These are phyloP conservation scores for Penicillium digitatum DNA, from an alignment of 2,329 filamentous ascomycete species.

Conservation along the genomic window DNA sequence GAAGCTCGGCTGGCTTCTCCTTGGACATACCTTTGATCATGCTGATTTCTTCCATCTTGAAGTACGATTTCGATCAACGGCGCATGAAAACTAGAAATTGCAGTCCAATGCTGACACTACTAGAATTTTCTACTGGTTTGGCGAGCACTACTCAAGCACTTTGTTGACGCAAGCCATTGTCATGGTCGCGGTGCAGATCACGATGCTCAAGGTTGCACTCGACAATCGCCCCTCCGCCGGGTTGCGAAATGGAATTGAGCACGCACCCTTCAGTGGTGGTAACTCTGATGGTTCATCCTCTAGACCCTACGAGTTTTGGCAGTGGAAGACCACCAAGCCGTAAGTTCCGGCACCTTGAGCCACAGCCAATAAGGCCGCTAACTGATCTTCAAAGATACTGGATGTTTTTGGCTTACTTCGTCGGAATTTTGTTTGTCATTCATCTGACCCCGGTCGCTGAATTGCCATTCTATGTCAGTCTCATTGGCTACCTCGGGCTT, in stretches of 20 bases:
- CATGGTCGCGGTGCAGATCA: conserved; percentile 57
- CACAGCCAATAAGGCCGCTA: conserved; percentile 3
- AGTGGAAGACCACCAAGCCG: conserved; percentile 55
- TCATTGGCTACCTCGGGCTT: conserved; percentile 46
- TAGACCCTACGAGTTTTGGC: conserved; percentile 61
- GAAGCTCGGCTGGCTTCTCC: conserved; percentile 61
- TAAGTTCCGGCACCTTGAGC: conserved; percentile 30
- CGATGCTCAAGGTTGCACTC: conserved; percentile 59
- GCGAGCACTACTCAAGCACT: conserved; percentile 56
- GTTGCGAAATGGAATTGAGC: conserved; percentile 38
- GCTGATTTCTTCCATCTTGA: conserved; percentile 61
- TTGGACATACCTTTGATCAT: conserved; percentile 65
- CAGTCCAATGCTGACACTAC: conserved; percentile 6
- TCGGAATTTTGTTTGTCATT: conserved; percentile 46
- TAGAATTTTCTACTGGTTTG: conserved; percentile 64
- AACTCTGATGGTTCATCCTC: conserved; percentile 29
- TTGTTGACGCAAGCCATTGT: conserved; percentile 58
- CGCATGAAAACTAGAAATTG: neutral
- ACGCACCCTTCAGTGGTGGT: conserved; percentile 39
- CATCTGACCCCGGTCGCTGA: conserved; percentile 50
- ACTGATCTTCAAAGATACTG: conserved; percentile 48
- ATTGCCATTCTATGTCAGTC: conserved; percentile 41
- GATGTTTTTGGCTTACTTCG: conserved; percentile 55
- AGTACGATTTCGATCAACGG: conserved; percentile 40
- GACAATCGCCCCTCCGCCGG: conserved; percentile 50